Evolutionary conservation across 202 grass and related monocot species (phyloP), one percentile per base, ranked within the genome.

Genomic region (Saccharum hybrid): DNA sequence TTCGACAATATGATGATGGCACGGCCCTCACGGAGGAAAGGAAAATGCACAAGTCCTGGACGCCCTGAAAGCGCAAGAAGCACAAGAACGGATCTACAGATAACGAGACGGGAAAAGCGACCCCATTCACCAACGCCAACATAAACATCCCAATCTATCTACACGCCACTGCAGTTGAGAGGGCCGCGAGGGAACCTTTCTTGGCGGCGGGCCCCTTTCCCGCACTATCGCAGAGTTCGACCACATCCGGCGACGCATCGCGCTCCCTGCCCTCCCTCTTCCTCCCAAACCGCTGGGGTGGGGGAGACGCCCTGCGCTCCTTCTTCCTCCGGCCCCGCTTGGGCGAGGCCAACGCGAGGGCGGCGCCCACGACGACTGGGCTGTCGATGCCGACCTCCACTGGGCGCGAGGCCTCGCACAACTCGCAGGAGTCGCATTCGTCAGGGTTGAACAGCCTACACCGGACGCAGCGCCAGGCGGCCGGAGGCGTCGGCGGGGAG

Each of bases 371-470:
- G 36, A 41, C 36, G 45, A 5, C 63, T 10, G 63, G 77, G 63
- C 63, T 79, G 43, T 57, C 48, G 49, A 39, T 51, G n/a, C 80
- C 68, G 31, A 88, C 12, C 62, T 75, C 86, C 48, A 80, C 76
- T 51, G 69, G 81, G 28, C 39, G 81, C 48, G 4, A 0, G 61
- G 68, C 1, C 1, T 11, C 4, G 62, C 86, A 88, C 0, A 11
- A 0, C 2, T 0, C 6, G 75, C 81, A 75, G 1, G 2, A 0
- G 11, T 0, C 39, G 62, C 30, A 30, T 31, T 3, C 0, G 10
- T 0, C 1, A 30, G 62, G n/a, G 51, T 88, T 88, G n/a, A 6
- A 7, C 1, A 61, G 1, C 48, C 40, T 22, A 70, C 76, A 88
- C 21, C 4, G 0, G 51, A 2, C 11, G 70, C 81, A 84, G 69